Evolutionary conservation across 2,329 filamentous ascomycete genomes (phyloP).

Genomic region (Trichoderma cornu-damae): DNA sequence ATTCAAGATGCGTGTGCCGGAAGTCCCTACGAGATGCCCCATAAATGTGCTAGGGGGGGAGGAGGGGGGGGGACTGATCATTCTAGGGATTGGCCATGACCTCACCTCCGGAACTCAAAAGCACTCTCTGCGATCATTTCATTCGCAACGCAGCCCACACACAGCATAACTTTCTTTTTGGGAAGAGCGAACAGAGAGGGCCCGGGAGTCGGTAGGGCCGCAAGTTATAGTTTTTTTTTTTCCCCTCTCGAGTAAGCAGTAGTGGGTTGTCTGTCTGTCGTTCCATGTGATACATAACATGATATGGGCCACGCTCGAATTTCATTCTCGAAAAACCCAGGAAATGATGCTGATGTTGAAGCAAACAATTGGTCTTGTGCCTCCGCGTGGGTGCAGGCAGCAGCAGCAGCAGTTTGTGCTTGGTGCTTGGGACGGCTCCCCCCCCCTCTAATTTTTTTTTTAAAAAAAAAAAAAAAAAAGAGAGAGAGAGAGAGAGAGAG

Average conservation of each 20-base stretch:
- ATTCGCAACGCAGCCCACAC: neutral
- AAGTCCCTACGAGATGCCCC: neutral
- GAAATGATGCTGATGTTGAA: neutral
- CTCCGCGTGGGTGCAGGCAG: neutral
- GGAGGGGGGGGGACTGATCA: neutral
- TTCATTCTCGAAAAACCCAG: neutral
- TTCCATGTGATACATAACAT: neutral
- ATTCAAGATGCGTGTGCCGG: neutral
- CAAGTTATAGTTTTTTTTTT: neutral
- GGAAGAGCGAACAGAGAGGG: neutral
- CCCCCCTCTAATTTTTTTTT: too few species aligned
- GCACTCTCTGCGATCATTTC: neutral
- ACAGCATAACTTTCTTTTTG: neutral
- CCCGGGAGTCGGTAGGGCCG: neutral
- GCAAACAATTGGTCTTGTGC: neutral
- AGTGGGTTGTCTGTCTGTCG: neutral
- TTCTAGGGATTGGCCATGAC: constrained; percentile 1
- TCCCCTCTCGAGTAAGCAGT: neutral
- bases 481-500: too few species aligned
- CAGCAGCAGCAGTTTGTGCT: neutral
- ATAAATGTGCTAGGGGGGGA: constrained; percentile 4
- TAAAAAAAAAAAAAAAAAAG: too few species aligned
- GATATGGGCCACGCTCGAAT: neutral
- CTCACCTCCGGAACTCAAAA: constrained; percentile 4
- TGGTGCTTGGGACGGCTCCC: neutral